Percentiles rank a stretch among this genome's conserved stretches.
Evolutionary conservation across 106 monocot genomes (phyloP).

Genomic region (Hemerocallis citrina): DNA sequence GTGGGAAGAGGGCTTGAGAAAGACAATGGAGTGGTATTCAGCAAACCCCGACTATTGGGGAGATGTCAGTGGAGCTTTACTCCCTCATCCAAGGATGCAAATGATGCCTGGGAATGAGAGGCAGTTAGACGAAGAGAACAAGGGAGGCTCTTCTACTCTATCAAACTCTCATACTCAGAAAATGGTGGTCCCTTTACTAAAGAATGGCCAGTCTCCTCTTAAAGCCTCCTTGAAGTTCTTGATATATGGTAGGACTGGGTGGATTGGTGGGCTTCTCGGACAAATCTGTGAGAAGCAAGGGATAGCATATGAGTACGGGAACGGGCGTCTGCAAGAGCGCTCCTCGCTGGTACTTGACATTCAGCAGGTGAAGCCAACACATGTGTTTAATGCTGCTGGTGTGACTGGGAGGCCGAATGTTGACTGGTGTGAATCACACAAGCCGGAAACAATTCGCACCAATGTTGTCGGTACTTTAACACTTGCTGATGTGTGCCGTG

Average conservation of each 20-base stretch:
- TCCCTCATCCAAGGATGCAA: conserved; percentile 26
- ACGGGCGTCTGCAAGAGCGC: conserved; percentile 21
- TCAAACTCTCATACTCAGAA: conserved; percentile 4
- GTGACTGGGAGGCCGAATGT: conserved; percentile 31
- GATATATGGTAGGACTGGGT: conserved; percentile 27
- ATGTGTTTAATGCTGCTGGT: conserved; percentile 32
- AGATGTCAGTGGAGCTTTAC: conserved; percentile 22
- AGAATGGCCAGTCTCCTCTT: background rate
- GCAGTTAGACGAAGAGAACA: conserved; percentile 18
- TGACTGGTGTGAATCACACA: conserved; percentile 30
- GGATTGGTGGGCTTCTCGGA: conserved; percentile 26
- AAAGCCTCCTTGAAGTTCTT: conserved; percentile 16
- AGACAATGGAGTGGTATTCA: conserved; percentile 29
- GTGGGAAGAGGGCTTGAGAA: conserved; percentile 25
- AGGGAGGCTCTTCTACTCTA: background rate
- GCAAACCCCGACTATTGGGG: conserved; percentile 27
- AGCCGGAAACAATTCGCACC: conserved; percentile 18
- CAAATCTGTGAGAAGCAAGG: conserved; percentile 24
- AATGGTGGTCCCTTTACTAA: conserved; percentile 12
- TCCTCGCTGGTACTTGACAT: conserved; percentile 15
- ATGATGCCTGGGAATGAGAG: conserved; percentile 26
- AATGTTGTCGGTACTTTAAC: conserved; percentile 22
- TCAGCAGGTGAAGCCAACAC: conserved; percentile 26
- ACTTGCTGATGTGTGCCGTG: conserved; percentile 15
- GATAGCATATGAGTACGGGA: conserved; percentile 21